These are phyloP conservation scores for Lablab purpureus DNA, from an alignment of 306 rosid species.

Conservation along the genomic window DNA sequence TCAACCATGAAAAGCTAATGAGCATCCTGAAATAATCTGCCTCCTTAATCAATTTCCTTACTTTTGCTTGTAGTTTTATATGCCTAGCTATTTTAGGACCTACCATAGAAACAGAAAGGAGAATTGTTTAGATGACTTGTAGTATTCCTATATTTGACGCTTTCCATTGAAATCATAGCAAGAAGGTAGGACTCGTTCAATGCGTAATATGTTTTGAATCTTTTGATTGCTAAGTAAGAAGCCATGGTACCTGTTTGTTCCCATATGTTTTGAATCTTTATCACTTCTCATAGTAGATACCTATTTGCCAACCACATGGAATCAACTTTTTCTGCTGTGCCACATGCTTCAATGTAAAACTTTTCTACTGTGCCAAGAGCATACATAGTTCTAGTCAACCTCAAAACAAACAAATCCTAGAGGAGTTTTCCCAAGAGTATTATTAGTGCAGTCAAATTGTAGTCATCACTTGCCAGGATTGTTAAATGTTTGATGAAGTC, in stretches of 20 bases:
- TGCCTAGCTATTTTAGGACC: not conserved
- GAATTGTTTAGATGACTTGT: not conserved
- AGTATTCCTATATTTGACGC: not conserved
- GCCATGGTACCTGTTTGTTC: not conserved
- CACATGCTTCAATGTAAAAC: not conserved
- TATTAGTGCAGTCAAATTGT: conserved; percentile 5
- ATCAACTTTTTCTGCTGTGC: not conserved
- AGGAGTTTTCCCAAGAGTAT: not conserved
- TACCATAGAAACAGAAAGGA: not conserved
- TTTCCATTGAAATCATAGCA: conserved; percentile 10
- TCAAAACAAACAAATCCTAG: not conserved
- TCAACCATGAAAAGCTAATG: not conserved
- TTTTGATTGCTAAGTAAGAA: not conserved
- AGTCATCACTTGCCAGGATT: not conserved
- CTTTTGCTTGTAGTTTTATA: conserved; percentile 16
- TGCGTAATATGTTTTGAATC: conserved; percentile 4
- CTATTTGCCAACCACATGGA: not conserved
- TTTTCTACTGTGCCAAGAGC: not conserved
- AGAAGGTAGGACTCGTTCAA: not conserved
- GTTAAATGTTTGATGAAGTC: not conserved
- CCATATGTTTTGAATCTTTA: not conserved
- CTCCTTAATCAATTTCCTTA: not conserved
- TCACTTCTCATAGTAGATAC: not conserved
- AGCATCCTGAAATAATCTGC: conserved; percentile 3
- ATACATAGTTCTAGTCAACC: not conserved